These are phyloP conservation scores for Priceomyces carsonii DNA, from an alignment of 805 yeast genomes.

Conservation along the genomic window DNA sequence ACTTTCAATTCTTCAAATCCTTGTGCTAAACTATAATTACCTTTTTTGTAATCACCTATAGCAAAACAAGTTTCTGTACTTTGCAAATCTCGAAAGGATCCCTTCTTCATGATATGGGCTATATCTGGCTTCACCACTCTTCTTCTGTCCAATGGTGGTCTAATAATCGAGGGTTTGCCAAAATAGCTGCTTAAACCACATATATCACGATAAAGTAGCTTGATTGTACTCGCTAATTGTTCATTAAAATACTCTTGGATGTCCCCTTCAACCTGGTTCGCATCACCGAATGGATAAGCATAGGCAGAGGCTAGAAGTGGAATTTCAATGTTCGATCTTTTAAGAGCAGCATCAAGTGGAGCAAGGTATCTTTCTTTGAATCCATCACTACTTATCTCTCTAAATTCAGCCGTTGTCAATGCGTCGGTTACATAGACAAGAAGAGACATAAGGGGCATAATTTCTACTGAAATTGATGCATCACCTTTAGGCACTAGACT, in stretches of 20 bases:
- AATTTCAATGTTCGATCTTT: background rate
- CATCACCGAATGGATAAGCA: background rate
- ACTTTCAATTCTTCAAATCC: background rate
- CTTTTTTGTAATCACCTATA: constrained; percentile 4
- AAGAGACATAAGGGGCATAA: background rate
- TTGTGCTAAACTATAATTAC: background rate
- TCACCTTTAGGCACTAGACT: constrained; percentile 3
- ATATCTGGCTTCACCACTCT: constrained; percentile 3
- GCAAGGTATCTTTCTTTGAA: constrained; percentile 3
- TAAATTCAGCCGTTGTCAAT: constrained; percentile 5
- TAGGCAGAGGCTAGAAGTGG: background rate
- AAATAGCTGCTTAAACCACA: background rate
- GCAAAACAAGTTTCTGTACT: constrained; percentile 1
- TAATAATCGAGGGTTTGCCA: background rate
- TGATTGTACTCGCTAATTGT: background rate
- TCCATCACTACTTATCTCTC: constrained; percentile 2
- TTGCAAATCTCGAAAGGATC: background rate
- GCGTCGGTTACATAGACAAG: constrained; percentile 1
- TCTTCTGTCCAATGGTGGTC: constrained; percentile 1
- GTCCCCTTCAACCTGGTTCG: background rate
- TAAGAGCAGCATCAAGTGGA: constrained; percentile 3
- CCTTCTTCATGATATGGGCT: background rate
- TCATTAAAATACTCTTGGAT: constrained; percentile 2
- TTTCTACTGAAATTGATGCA: constrained; percentile 4
- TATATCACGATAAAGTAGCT: background rate